Base-by-base conservation (phyloP, 306 rosid genomes). In the Benincasa hispida region DNA sequence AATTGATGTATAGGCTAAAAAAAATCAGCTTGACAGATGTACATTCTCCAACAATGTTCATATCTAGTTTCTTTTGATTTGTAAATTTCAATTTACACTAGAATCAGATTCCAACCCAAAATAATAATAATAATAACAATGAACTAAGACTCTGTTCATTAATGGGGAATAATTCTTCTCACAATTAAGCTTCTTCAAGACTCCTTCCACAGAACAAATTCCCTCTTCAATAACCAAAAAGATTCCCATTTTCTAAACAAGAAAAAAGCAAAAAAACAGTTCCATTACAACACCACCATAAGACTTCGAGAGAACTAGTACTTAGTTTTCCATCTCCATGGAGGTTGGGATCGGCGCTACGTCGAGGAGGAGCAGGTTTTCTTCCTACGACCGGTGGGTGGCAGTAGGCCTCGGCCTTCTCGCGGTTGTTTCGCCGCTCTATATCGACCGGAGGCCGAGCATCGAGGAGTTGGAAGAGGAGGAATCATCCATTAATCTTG, bases 371-470 rank as follows among this genome's bases (percentile, higher is more conserved):
- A 84, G 87, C 76, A 80, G 80, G 83, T 79, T 81, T 85, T 86
- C 95, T 41, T 87, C 92, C 21, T 90, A 72, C 60, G 88, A 89
- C 78, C 87, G 86, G 79, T 50, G 87, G 67, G 87, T 82, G 76
- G 91, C 87, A 5, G 83, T 89, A 50, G 85, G 85, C 14, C 82
- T 92, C 85, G 82, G 79, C 58, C 59, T 90, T 78, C 87, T 94
- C 19, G 96, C 95, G 5, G 93, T 92, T 82, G 77, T 90, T 72
- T 94, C 99, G 37, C 96, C 97, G 55, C 91, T 94, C 68, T 94
- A 84, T 30, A 89, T 92, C 45, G 92, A 88, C 70, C 83, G 87
- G 37, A 82, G 80, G 63, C n/a, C 87, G 17, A 87, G 35, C 73
- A 48, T 72, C 50, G 93, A 88, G 2, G 70, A 78, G 34, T 95